Evolutionary conservation across 768 basidiomycete species (phyloP), one percentile per base, ranked within the genome.

Genomic region (Hirschioporus abietinus): DNA sequence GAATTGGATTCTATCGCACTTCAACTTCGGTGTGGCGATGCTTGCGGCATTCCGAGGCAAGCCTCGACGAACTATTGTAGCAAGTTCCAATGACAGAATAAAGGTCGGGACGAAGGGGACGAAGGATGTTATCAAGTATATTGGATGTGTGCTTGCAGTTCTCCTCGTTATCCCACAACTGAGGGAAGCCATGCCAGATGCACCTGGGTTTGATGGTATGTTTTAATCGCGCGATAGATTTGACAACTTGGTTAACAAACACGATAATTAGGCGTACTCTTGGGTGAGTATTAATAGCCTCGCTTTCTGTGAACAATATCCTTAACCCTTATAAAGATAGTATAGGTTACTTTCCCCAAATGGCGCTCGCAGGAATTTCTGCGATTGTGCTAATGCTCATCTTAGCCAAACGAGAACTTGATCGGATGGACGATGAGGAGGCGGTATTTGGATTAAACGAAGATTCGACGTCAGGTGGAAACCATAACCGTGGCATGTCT

Each of bases 271-370:
- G 83, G 83, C 64, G 80, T 83, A 18, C 73, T 84, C 23, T 80
- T 84, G 63, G 84, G 84, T 84, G 72, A 63, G 76, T 15, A 52
- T 52, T 15, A 70, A 34, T 24, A 60, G 27, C 20, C 12, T 3
- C 26, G 23, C 7, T 24, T 35, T 18, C 9, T 24, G 4, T 52
- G 4, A 52, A 12, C 20, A 5, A 6, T 52, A 15, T 12, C 12
- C 42, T 20, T 15, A 20, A 52, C 42, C 12, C 42, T 20, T 20
- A 52, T 15, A 57, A 67, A 86, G 84, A 86, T 69, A 76, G 76
- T 60, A 84, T 88, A 61, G 86, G 85, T 1, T 84, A 81, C 72
- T 86, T 87, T 71, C 84, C 85, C 6, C 86, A 87, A 71, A 85
- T 87, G 82, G 75, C 84, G 26, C 73, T 83, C 30, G 72, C 77